Evolutionary conservation across 2,329 filamentous ascomycete genomes (phyloP).

Genomic region (Uncinocarpus reesii): DNA sequence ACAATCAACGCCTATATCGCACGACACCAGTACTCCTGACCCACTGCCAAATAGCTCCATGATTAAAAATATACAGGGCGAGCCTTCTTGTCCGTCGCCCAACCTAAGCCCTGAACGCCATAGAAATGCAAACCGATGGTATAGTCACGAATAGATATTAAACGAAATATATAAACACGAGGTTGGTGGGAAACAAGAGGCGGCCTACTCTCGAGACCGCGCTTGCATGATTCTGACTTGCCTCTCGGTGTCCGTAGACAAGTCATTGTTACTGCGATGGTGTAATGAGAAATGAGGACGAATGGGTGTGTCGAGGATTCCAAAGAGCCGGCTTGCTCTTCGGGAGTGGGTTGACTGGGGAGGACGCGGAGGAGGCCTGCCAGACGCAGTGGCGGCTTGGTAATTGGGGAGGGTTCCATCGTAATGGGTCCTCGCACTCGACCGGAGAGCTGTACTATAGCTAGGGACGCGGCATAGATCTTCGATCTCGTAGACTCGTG

Average conservation of each 20-base stretch:
- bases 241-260: constrained; percentile 31
- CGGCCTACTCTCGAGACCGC: constrained; percentile 20
- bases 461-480: constrained; percentile 65
- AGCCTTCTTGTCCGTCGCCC: constrained; percentile 28
- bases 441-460: constrained; percentile 62
- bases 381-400: constrained; percentile 32
- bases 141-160: constrained; percentile 1
- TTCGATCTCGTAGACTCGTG: constrained; percentile 47
- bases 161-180: not conserved
- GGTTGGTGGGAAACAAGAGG: not conserved
- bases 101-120: not conserved
- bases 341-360: not conserved
- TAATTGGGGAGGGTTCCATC: constrained; percentile 55
- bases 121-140: not conserved
- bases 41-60: not conserved
- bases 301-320: constrained; percentile 14
- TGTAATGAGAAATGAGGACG: constrained; percentile 22
- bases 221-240: constrained; percentile 34
- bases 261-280: constrained; percentile 20
- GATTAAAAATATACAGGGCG: constrained; percentile 6
- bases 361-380: constrained; percentile 1
- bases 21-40: not conserved
- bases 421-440: constrained; percentile 48
- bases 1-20: not conserved
- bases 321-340: constrained; percentile 5